Evolutionary conservation across 1,284 basidiomycete genomes (phyloP), one percentile per base, ranked within the genome.

Genomic region (Ceratobasidium sp.): DNA sequence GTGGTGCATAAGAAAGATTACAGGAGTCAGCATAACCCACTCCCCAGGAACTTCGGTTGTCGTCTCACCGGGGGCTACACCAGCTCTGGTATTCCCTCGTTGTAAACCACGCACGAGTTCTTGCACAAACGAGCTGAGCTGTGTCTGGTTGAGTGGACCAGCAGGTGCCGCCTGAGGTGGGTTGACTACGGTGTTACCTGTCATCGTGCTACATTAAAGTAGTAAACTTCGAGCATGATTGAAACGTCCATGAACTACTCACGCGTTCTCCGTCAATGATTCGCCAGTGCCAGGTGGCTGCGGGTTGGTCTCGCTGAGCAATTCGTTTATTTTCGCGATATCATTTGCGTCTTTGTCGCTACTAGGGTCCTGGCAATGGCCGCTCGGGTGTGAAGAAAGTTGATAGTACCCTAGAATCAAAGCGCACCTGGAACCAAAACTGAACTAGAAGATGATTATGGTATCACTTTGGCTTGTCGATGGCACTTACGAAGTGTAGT

Each of bases 381-480:
- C 33, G 20, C 38, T 50, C 16, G 64, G 52, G 46, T 27, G 20
- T 16, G 44, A 4, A 35, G 23, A 18, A 59, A 57, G 66, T 48
- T 50, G 48, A 46, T 33, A 27, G 10, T 48, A 27, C 14, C 18
- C n/a, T 23, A 7, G 27, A 30, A 41, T 12, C 27, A 54, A 44
- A 33, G 60, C 35, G 3, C 84, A 92, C 93, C 91, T 94, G 93
- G 88, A 95, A 87, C 93, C 93, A 95, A 82, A 94, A 94, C 93
- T 94, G 79, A 78, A 78, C 70, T 46, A 67, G 44, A 71, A 60
- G 30, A 12, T 50, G 52, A 60, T 79, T 57, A 35, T 35, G 48
- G 16, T 38, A 20, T 67, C 44, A 8, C 46, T 27, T 3, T 4
- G 8, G 30, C 46, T 30, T 76, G 48, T 52, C 38, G 30, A 69